Percentiles rank a stretch among this genome's conserved stretches.
Evolutionary conservation across 495 filamentous ascomycete genomes (phyloP).

Genomic region (Penicillium lagena): DNA sequence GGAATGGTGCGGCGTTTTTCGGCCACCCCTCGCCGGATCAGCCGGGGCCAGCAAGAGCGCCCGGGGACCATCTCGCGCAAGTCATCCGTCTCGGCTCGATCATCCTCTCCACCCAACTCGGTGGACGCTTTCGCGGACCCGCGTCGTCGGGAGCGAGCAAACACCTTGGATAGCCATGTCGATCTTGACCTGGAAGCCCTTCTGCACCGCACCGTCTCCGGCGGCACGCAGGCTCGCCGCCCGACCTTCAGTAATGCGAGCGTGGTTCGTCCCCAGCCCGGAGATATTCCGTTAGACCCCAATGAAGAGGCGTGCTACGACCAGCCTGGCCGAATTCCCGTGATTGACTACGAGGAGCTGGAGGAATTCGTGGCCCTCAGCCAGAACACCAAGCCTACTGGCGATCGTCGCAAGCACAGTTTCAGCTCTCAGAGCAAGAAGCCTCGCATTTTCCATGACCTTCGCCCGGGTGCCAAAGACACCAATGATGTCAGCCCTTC

Average conservation of each 20-base stretch:
- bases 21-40: constrained; percentile 32
- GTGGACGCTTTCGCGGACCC: constrained; percentile 92
- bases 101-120: constrained; percentile 86
- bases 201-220: constrained; percentile 67
- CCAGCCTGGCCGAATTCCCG: constrained; percentile 48
- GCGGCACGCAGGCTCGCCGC: constrained; percentile 53
- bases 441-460: constrained; percentile 57
- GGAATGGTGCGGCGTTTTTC: constrained; percentile 32
- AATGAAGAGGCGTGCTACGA: constrained; percentile 77
- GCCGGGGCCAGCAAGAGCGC: constrained; percentile 37
- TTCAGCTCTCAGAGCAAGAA: constrained; percentile 43
- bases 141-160: constrained; percentile 59
- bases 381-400: constrained; percentile 29
- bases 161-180: constrained; percentile 54
- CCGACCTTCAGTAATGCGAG: constrained; percentile 58
- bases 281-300: constrained; percentile 34
- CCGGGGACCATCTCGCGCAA: constrained; percentile 33
- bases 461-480: constrained; percentile 38
- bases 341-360: constrained; percentile 82
- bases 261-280: constrained; percentile 36
- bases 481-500: constrained; percentile 26
- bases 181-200: constrained; percentile 52
- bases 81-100: constrained; percentile 58
- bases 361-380: constrained; percentile 76
- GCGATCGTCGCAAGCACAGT: constrained; percentile 42